A percentile compares a stretch with the other conserved stretches of the same genome.
phyloP scores from a whole-genome alignment of 1,139 yeast genomes.

The Protomyces gravidus region DNA sequence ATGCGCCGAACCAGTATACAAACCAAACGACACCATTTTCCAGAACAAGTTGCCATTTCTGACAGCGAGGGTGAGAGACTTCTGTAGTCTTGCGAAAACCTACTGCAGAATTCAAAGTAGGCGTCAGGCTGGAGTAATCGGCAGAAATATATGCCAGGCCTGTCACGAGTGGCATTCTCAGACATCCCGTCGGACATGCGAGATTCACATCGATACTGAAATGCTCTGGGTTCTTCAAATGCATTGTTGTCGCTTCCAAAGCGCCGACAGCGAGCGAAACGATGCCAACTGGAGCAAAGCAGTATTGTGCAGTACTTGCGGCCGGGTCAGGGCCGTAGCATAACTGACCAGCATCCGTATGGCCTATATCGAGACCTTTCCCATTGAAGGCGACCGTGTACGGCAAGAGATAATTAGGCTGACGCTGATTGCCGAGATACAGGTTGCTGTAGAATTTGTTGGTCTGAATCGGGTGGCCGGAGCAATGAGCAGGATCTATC shows the following conservation, averaged over 20 bases:
- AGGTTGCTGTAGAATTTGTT: slow-evolving; percentile 69
- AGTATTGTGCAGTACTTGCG: slow-evolving; percentile 43
- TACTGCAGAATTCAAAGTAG: slow-evolving; percentile 48
- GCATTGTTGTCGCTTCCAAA: slow-evolving; percentile 44
- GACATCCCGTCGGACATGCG: slow-evolving; percentile 36
- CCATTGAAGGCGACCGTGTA: slow-evolving; percentile 55
- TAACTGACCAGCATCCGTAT: slow-evolving; percentile 7
- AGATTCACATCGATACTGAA: slow-evolving; percentile 56
- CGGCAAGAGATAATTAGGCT: slow-evolving; percentile 55
- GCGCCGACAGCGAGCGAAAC: slow-evolving; percentile 58
- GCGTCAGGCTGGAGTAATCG: slow-evolving; percentile 54
- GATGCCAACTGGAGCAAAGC: slow-evolving; percentile 53
- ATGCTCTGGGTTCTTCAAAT: slow-evolving; percentile 49
- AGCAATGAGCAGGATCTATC: neutral
- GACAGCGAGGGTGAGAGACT: slow-evolving; percentile 44
- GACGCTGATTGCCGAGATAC: slow-evolving; percentile 52
- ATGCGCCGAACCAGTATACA: slow-evolving; percentile 48
- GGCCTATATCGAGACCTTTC: slow-evolving; percentile 4
- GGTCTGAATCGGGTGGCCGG: slow-evolving; percentile 47
- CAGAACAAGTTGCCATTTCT: slow-evolving; percentile 47
- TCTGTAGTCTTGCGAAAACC: slow-evolving; percentile 40
- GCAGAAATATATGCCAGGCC: slow-evolving; percentile 78
- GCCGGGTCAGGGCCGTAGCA: slow-evolving; percentile 16
- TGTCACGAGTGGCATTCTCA: slow-evolving; percentile 49
- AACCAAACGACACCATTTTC: slow-evolving; percentile 54